Evolutionary conservation across 352 stramenopile species (phyloP).

Genomic region (Phytopythium oedochilum): DNA sequence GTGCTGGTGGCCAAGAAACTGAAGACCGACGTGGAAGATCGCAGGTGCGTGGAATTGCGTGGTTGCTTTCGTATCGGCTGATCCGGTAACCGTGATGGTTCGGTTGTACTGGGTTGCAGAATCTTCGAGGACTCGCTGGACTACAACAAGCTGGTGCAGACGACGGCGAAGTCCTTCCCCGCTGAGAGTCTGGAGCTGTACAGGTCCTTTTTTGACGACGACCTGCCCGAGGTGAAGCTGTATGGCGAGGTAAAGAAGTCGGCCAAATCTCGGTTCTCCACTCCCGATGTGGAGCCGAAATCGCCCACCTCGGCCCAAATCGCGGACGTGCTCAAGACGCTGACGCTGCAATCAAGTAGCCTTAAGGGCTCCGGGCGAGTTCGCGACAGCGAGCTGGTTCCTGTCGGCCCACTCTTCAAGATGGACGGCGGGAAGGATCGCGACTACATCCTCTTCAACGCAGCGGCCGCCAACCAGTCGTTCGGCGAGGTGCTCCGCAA

Average conservation of each 20-base stretch:
- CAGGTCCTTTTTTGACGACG: constrained; percentile 77
- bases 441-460: constrained; percentile 84
- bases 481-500: constrained; percentile 78
- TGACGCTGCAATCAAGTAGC: constrained; percentile 25
- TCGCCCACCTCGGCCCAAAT: constrained; percentile 11
- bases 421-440: constrained; percentile 75
- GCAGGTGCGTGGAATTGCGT: constrained; percentile 26
- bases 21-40: constrained; percentile 57
- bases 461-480: constrained; percentile 54
- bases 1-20: constrained; percentile 79
- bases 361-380: constrained; percentile 11
- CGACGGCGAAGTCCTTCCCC: constrained; percentile 41
- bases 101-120: constrained; percentile 10
- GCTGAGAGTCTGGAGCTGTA: constrained; percentile 72
- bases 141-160: constrained; percentile 61
- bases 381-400: constrained; percentile 47
- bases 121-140: constrained; percentile 69
- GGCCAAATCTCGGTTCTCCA: constrained; percentile 12
- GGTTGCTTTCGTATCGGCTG: neutral
- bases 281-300: constrained; percentile 11
- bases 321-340: constrained; percentile 19
- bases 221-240: constrained; percentile 52
- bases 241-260: constrained; percentile 16
- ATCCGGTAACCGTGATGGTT: neutral
- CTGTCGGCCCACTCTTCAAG: constrained; percentile 70